Percentiles rank a stretch among this genome's conserved stretches.
These are phyloP conservation scores for Volvox carteri DNA, from an alignment of 163 green algal genomes.

Conservation along the genomic window DNA sequence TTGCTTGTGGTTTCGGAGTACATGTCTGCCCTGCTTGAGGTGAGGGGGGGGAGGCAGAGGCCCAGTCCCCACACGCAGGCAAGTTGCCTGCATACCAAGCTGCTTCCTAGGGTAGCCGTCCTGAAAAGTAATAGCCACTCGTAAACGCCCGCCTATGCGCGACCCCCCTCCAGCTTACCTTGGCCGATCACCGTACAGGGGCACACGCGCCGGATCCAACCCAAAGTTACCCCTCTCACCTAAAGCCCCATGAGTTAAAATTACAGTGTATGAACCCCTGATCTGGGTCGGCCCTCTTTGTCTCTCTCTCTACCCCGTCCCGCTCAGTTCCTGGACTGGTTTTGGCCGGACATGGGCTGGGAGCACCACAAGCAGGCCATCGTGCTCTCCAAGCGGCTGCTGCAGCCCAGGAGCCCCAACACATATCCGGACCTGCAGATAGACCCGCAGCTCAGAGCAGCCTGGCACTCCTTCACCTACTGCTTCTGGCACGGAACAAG, in stretches of 20 bases:
- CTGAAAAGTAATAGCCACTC: too few relatives aligned
- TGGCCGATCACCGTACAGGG: neutral
- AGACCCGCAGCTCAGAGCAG: conserved; percentile 37
- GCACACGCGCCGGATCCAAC: neutral
- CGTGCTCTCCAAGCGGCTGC: conserved; percentile 49
- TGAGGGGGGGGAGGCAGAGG: neutral
- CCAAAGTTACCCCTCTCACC: too few relatives aligned
- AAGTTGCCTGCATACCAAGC: neutral
- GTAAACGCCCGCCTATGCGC: too few relatives aligned
- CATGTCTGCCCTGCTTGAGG: conserved; percentile 43
- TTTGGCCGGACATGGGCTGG: conserved; percentile 52
- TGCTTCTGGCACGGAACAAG: conserved; percentile 49
- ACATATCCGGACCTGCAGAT: conserved; percentile 16
- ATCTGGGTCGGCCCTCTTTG: too few relatives aligned
- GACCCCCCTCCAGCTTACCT: too few relatives aligned
- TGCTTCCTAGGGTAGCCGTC: too few relatives aligned
- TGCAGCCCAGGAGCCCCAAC: conserved; percentile 33
- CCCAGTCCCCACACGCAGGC: neutral
- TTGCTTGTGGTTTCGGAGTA: conserved; percentile 51
- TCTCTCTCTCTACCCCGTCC: neutral
- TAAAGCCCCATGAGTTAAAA: too few relatives aligned
- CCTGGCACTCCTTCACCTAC: conserved; percentile 53
- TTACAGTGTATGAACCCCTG: too few relatives aligned
- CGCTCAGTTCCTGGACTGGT: conserved; percentile 51
- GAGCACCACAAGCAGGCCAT: conserved; percentile 56